A percentile compares a stretch with the other conserved stretches of the same genome.
These are phyloP conservation scores for Schizosaccharomyces osmophilus DNA, from an alignment of 805 yeast genomes.

Conservation along the genomic window DNA sequence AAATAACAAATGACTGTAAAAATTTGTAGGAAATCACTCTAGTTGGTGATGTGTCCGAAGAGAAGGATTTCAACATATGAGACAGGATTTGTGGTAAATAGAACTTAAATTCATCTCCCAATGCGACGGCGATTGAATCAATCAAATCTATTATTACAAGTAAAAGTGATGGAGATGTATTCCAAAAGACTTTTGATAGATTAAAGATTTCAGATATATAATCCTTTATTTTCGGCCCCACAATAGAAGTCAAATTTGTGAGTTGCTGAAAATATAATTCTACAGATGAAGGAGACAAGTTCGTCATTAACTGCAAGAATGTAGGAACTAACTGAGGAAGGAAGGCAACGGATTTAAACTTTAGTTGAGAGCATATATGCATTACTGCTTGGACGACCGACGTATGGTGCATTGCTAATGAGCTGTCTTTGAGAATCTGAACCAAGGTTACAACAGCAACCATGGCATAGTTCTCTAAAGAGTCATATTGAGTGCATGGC, in stretches of 20 bases:
- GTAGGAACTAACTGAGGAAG: conserved; percentile 74
- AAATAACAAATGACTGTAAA: conserved; percentile 56
- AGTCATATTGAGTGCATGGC: conserved; percentile 79
- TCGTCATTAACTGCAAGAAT: conserved; percentile 56
- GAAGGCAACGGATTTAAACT: conserved; percentile 67
- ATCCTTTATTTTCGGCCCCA: conserved; percentile 72
- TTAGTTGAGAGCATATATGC: conserved; percentile 70
- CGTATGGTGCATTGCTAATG: conserved; percentile 65
- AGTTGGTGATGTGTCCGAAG: conserved; percentile 34
- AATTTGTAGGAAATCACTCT: conserved; percentile 29
- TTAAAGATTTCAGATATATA: conserved; percentile 50
- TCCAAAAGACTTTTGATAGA: conserved; percentile 50
- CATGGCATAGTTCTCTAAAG: conserved; percentile 81
- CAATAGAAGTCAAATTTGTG: conserved; percentile 52
- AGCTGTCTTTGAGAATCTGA: conserved; percentile 63
- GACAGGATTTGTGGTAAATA: conserved; percentile 59
- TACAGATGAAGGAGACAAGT: conserved; percentile 46
- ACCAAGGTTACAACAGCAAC: conserved; percentile 71
- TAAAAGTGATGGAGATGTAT: conserved; percentile 31
- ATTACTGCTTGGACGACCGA: conserved; percentile 79
- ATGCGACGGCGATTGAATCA: conserved; percentile 61
- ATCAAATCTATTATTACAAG: conserved; percentile 55
- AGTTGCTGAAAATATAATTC: conserved; percentile 79
- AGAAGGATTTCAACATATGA: conserved; percentile 47
- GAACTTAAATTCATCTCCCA: conserved; percentile 78